Evolutionary conservation across 1,284 basidiomycete genomes (phyloP).

Genomic region (Apiotrichum sp.): DNA sequence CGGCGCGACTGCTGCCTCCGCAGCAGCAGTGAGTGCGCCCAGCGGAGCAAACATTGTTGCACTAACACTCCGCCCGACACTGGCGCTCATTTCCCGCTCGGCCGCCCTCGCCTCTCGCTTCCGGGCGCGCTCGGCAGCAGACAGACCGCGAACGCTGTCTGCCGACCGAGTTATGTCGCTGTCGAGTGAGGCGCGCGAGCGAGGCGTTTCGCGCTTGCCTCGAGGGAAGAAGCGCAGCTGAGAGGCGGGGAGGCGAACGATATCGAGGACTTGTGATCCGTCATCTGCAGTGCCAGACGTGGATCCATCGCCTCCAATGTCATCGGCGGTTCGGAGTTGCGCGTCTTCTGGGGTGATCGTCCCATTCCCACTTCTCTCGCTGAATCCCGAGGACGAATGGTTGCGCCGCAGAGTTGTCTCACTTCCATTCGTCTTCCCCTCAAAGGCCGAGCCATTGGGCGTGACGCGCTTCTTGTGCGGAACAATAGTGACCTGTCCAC

Average conservation of each 20-base stretch:
- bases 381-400: neutral
- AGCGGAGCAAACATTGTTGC: constrained; percentile 7
- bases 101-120: neutral
- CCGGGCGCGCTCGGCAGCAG: neutral
- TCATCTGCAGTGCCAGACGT: neutral
- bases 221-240: constrained; percentile 45
- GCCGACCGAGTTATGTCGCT: constrained; percentile 1
- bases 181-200: constrained; percentile 20
- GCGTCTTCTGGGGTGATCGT: neutral
- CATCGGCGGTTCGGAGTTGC: neutral
- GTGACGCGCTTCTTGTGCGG: constrained; percentile 13
- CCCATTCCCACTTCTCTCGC: neutral
- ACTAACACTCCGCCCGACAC: neutral
- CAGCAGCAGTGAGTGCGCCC: neutral
- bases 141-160: constrained; percentile 3
- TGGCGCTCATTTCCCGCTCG: neutral
- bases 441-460: constrained; percentile 9
- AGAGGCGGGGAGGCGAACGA: constrained; percentile 41
- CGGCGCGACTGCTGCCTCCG: neutral
- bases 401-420: too few species aligned
- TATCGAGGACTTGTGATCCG: constrained; percentile 22
- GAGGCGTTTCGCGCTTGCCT: constrained; percentile 1
- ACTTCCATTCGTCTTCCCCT: constrained; percentile 11
- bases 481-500: constrained; percentile 38
- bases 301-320: neutral